phyloP scores from a whole-genome alignment of 257 asterid species.

The Prunella vulgaris region DNA sequence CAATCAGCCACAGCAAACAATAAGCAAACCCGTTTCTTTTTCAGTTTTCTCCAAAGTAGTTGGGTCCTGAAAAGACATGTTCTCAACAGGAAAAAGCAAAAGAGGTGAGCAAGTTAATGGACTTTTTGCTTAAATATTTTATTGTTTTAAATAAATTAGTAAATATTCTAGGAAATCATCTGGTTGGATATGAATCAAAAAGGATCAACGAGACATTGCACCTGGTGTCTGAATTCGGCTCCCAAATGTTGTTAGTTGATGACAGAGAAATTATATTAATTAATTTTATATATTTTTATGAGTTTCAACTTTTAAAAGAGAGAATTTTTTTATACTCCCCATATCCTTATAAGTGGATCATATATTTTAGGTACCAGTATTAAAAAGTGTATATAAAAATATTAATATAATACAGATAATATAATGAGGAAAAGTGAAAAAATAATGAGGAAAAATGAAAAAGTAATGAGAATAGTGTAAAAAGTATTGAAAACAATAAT shows the following conservation, averaged over 20 bases:
- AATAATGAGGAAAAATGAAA: no score
- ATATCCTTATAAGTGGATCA: no score
- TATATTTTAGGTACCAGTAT: no score
- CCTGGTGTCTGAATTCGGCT: constrained; percentile 39
- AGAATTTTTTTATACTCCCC: no score
- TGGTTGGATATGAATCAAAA: constrained; percentile 27
- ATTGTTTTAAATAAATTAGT: neutral
- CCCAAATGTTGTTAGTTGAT: constrained; percentile 37
- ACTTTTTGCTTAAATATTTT: constrained; percentile 17
- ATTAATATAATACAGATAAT: no score
- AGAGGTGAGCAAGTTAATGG: constrained; percentile 15
- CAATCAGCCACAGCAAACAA: constrained; percentile 15
- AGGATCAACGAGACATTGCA: constrained; percentile 28
- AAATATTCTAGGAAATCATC: neutral
- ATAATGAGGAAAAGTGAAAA: no score
- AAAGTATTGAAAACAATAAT: no score
- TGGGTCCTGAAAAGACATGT: constrained; percentile 1
- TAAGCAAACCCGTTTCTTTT: neutral
- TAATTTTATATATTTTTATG: no score
- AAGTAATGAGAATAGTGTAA: no score
- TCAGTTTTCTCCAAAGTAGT: constrained; percentile 3
- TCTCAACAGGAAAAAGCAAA: constrained; percentile 25
- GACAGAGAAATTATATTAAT: no score
- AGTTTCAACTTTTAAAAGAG: no score
- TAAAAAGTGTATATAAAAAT: no score